Percentiles rank a stretch among this genome's conserved stretches.
Evolutionary conservation across 805 yeast genomes (phyloP).

Genomic region (Wickerhamiella vanderwaltii): DNA sequence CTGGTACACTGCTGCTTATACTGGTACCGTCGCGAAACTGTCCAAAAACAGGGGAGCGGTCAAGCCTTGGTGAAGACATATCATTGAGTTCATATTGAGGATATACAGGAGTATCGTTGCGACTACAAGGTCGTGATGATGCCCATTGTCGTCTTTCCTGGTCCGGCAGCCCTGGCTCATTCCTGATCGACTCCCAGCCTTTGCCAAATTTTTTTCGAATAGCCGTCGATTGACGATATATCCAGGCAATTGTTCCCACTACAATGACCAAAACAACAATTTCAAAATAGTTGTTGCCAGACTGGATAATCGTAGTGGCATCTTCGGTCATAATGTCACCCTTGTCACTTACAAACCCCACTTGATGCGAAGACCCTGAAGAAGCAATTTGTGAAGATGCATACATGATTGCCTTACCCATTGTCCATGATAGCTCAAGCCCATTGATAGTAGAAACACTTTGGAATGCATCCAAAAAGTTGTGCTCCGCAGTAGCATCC

Average conservation of each 20-base stretch:
- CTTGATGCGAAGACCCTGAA: constrained; percentile 11
- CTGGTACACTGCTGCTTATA: constrained; percentile 2
- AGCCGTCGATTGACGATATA: not conserved
- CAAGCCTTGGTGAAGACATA: not conserved
- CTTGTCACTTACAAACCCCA: constrained; percentile 4
- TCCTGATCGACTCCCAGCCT: not conserved
- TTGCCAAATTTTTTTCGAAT: not conserved
- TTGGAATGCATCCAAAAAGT: constrained; percentile 50
- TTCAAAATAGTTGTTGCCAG: not conserved
- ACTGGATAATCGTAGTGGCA: not conserved
- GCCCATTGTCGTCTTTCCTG: not conserved
- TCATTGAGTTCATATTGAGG: constrained; percentile 7
- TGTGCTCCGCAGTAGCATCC: constrained; percentile 25
- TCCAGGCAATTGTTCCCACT: not conserved
- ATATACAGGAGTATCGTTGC: constrained; percentile 1
- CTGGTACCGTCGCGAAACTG: constrained; percentile 4
- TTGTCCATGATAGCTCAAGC: constrained; percentile 85
- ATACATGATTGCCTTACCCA: constrained; percentile 74
- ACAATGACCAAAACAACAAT: not conserved
- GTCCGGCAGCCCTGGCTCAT: constrained; percentile 5
- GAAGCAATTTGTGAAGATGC: constrained; percentile 56
- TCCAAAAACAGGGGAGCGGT: constrained; percentile 6
- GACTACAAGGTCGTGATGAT: constrained; percentile 5
- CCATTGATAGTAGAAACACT: constrained; percentile 73
- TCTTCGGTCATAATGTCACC: constrained; percentile 8